Base-by-base conservation (phyloP, 495 filamentous ascomycete genomes). In the Neurospora africana region DNA sequence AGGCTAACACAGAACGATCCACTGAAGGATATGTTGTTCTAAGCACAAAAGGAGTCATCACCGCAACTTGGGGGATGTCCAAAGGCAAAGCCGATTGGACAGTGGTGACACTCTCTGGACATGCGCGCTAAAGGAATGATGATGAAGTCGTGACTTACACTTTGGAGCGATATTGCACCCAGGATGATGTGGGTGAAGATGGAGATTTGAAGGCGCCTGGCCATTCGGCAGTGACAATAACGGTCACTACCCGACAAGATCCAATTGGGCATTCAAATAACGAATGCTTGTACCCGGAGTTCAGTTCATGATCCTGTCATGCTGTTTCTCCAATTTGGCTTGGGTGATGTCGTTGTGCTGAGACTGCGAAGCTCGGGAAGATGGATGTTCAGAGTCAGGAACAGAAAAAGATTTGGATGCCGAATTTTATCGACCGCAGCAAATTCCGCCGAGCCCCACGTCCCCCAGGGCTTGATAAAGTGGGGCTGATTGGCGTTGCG, bases 1-100 rank as follows among this genome's bases (percentile, higher is more conserved):
- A 83, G 84, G 85, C 88, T 84, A 86, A 87, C 93, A 97, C 85
- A 78, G 91, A 88, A 87, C 85, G 83, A 65, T 89, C 83, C 84
- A 80, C 88, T 89, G 93, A 91, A 80, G 76, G 36, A 80, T 70
- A 89, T 91, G 88, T 85, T 86, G 82, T 79, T 86, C 87, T 89
- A 85, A 83, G 85, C 81, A 80, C 81, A 83, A 81, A 81, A 79
- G 75, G 82, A 78, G 84, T 91, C 89, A 90, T 90, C 89, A 89
- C 75, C 80, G 85, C 84, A 81, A 83, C 53, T 72, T 53, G 58
- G 68, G 70, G 47, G 40, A 15, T 36, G 44, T n/a, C 35, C 40
- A 43, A 33, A 40, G 69, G 17, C 36, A 5, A 44, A 53, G 68
- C 37, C 68, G 36, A 70, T 27, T 38, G n/a, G 70, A 41, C n/a